These are phyloP conservation scores for Yamadazyma kanchanaburiensis DNA, from an alignment of 1,139 yeast species.

Conservation along the genomic window DNA sequence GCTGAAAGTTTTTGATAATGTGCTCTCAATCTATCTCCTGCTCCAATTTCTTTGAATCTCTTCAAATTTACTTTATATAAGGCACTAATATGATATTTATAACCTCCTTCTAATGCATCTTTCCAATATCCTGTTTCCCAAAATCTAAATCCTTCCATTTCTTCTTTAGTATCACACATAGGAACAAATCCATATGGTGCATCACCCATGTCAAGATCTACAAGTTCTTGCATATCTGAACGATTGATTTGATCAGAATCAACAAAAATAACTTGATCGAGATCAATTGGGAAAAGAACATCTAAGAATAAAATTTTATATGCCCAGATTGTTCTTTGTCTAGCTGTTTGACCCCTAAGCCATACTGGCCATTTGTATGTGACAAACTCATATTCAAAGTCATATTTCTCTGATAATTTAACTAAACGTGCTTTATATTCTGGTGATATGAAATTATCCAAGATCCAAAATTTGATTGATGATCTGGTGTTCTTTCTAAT, in stretches of 20 bases:
- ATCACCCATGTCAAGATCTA: conserved; percentile 64
- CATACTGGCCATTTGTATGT: conserved; percentile 92
- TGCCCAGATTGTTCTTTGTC: conserved; percentile 83
- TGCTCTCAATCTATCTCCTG: conserved; percentile 79
- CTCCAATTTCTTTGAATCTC: conserved; percentile 58
- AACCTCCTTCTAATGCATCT: conserved; percentile 52
- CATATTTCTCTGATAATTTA: conserved; percentile 51
- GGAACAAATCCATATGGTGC: conserved; percentile 86
- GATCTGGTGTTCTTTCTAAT: conserved; percentile 65
- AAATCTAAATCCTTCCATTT: conserved; percentile 83
- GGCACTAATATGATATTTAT: conserved; percentile 81
- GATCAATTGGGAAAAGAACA: conserved; percentile 75
- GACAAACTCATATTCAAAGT: conserved; percentile 67
- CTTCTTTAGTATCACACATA: conserved; percentile 79
- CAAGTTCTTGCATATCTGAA: conserved; percentile 67
- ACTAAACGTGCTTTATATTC: conserved; percentile 63
- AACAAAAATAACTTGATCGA: conserved; percentile 75
- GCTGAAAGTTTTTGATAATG: conserved; percentile 82
- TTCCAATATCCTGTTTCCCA: conserved; percentile 97
- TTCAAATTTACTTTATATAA: conserved; percentile 76
- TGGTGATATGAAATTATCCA: conserved; percentile 76
- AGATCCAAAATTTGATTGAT: conserved; percentile 80
- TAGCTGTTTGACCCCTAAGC: conserved; percentile 73
- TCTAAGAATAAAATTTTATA: conserved; percentile 84
- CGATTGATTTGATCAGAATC: conserved; percentile 83